Conservation (phyloP, 2,329 filamentous ascomycete species). For the Botrytis squamosa region DNA sequence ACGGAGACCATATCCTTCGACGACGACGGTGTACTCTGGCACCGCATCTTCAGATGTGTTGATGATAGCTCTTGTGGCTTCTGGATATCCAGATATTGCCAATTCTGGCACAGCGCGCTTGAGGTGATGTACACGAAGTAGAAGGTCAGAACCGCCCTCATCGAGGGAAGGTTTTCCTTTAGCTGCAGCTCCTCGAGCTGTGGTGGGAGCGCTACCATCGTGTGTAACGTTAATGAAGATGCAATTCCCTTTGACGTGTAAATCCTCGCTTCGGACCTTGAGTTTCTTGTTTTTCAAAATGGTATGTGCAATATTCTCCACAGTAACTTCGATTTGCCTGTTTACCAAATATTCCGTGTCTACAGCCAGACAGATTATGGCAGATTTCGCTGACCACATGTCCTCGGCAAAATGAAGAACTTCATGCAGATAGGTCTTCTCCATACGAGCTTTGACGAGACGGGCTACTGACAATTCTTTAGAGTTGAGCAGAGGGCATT, state of each 20-base stretch:
- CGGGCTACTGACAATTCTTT: conserved; percentile 75
- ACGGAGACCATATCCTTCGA: conserved; percentile 90
- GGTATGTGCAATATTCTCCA: conserved; percentile 70
- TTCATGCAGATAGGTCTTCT: conserved; percentile 89
- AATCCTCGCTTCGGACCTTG: conserved; percentile 66
- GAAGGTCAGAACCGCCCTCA: conserved; percentile 60
- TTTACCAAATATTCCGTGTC: conserved; percentile 76
- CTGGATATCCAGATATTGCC: conserved; percentile 86
- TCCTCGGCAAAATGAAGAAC: conserved; percentile 80
- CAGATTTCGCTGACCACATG: conserved; percentile 75
- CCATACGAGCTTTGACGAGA: conserved; percentile 88
- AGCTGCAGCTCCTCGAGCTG: conserved; percentile 28
- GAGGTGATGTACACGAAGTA: conserved; percentile 79
- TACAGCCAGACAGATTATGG: conserved; percentile 77
- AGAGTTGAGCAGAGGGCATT: conserved; percentile 77
- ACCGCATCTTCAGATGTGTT: conserved; percentile 57
- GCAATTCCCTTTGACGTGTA: conserved; percentile 59
- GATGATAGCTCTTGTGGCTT: conserved; percentile 84
- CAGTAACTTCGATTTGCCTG: conserved; percentile 76
- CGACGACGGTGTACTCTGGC: conserved; percentile 63
- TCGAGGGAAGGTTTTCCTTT: conserved; percentile 40
- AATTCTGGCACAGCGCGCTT: conserved; percentile 79
- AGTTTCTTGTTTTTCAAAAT: conserved; percentile 82
- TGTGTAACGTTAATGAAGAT: conserved; percentile 71
- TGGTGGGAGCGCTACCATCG: conserved; percentile 47